Base-by-base conservation (phyloP, 2,329 filamentous ascomycete species). In the Fusarium proliferatum region DNA sequence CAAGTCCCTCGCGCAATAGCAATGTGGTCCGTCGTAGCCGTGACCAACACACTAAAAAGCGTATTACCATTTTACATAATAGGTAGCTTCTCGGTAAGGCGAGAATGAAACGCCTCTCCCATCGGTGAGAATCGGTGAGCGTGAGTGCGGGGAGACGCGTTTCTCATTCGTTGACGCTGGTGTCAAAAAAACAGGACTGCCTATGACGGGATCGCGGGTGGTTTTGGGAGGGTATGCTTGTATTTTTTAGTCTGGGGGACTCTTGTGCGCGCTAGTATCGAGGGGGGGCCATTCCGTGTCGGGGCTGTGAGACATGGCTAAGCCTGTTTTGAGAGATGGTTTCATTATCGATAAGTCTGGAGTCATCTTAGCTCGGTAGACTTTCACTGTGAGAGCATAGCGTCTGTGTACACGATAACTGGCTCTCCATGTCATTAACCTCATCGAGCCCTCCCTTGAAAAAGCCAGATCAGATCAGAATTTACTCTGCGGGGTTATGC, bases 91-190 rank as follows among this genome's bases (percentile, higher is more conserved):
- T 55, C 33, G 34, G 51, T 43, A 33, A 52, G 49, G 4, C n/a
- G n/a, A 34, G 10, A 34, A 28, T 41, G 51, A 57, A 28, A n/a
- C 42, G 33, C 33, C 33, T 21, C 30, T 58, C 15, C 16, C 33
- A 38, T 55, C 51, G 56, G 56, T 59, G 56, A 59, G 53, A 33
- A 57, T 59, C 56, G 56, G 56, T 59, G 56, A 59, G 34, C 12
- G n/a, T 26, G 33, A 49, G 33, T 58, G 56, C 42, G 56, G 42
- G 23, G 38, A 59, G 56, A 38, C 42, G 56, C 42, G 56, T 51
- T 8, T 26, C 23, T n/a, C 15, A 59, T 59, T 59, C 33, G 56
- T 19, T 13, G 30, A 5, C 1, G 2, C 1, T 9, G 33, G 42
- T 51, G 56, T 36, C 42, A 59, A 51, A 59, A 58, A 59, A 30